Evolutionary conservation across 768 basidiomycete species (phyloP).

Genomic region (Termitomyces sp.): DNA sequence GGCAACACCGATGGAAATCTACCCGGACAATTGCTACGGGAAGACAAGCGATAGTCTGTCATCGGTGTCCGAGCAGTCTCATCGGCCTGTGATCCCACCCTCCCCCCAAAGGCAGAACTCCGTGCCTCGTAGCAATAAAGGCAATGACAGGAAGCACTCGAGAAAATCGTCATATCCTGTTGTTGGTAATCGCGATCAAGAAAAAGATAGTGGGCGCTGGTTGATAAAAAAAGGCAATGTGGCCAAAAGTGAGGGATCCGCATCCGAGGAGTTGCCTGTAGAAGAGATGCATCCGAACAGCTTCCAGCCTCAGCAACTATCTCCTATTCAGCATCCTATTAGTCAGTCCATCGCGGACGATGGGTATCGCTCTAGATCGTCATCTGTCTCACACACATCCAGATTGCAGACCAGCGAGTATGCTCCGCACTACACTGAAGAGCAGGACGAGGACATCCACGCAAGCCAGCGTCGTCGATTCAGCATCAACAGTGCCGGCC

Average conservation of each 20-base stretch:
- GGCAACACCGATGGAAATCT: neutral
- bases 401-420: constrained; percentile 16
- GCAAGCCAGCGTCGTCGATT: constrained; percentile 14
- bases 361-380: constrained; percentile 22
- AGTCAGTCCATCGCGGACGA: neutral
- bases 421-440: constrained; percentile 11
- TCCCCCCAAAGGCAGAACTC: neutral
- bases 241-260: neutral
- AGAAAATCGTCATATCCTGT: constrained; percentile 39
- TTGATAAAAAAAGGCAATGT: constrained; percentile 8
- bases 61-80: neutral
- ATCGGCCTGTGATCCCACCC: neutral
- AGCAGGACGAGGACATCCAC: constrained; percentile 5
- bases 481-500: constrained; percentile 15
- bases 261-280: neutral
- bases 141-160: constrained; percentile 33
- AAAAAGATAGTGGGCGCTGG: constrained; percentile 23
- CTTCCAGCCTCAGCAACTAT: neutral
- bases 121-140: constrained; percentile 11
- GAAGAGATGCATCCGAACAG: neutral
- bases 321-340: neutral
- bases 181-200: constrained; percentile 43
- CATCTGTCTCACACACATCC: constrained; percentile 17
- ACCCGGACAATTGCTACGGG: neutral
- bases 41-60: neutral